A percentile compares a stretch with the other conserved stretches of the same genome.
phyloP scores from a whole-genome alignment of 805 yeast species.

The Ogataea allantospora region DNA sequence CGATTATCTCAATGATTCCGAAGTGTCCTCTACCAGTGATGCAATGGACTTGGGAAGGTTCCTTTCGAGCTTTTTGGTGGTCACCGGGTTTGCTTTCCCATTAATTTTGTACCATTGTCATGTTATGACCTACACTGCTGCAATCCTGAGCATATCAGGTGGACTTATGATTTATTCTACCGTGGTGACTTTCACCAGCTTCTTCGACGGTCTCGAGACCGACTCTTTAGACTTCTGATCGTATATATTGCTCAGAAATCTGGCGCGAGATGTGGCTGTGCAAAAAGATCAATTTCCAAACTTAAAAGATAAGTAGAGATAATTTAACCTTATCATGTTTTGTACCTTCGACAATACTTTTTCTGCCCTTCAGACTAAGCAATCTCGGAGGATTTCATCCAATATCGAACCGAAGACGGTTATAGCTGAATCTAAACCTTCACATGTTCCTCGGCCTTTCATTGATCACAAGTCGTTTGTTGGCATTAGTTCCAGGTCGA shows the following conservation, averaged over 20 bases:
- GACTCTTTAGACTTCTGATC: slow-evolving; percentile 31
- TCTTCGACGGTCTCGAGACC: slow-evolving; percentile 56
- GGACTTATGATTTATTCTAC: slow-evolving; percentile 83
- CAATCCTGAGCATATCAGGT: slow-evolving; percentile 74
- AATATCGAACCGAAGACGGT: neutral
- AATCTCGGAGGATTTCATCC: neutral
- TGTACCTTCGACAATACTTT: slow-evolving; percentile 16
- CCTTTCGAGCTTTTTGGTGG: slow-evolving; percentile 69
- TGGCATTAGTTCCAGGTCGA: slow-evolving; percentile 36
- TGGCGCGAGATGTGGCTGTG: slow-evolving; percentile 4
- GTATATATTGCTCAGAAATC: neutral
- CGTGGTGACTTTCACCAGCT: slow-evolving; percentile 76
- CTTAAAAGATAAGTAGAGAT: neutral
- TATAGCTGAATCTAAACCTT: neutral
- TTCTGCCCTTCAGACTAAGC: slow-evolving; percentile 13
- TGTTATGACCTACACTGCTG: slow-evolving; percentile 67
- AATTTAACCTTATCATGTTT: slow-evolving; percentile 10
- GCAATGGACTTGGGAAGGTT: slow-evolving; percentile 80
- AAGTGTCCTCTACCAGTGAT: slow-evolving; percentile 34
- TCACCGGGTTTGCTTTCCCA: slow-evolving; percentile 76
- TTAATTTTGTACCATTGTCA: slow-evolving; percentile 72
- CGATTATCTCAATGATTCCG: slow-evolving; percentile 63
- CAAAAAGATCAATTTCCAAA: neutral
- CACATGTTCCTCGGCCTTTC: slow-evolving; percentile 9
- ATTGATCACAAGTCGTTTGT: slow-evolving; percentile 29